phyloP scores from a whole-genome alignment of 1,139 yeast genomes.

The Geotrichum candidum region DNA sequence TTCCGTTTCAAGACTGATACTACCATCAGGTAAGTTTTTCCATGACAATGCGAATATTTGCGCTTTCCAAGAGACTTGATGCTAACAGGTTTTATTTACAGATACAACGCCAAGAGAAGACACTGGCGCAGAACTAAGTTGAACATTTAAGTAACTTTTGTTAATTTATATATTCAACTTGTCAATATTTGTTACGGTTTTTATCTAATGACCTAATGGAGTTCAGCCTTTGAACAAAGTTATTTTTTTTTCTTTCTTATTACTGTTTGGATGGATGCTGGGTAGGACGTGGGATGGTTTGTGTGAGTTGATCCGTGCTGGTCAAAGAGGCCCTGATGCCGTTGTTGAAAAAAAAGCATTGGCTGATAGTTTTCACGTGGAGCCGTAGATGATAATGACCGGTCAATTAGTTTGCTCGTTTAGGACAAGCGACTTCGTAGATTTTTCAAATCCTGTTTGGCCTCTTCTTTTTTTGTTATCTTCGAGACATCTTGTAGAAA shows the following conservation, averaged over 20 bases:
- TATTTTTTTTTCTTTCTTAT: background rate
- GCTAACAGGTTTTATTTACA: conserved; percentile 12
- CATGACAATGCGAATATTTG: background rate
- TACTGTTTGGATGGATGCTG: background rate
- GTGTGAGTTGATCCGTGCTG: background rate
- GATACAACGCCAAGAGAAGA: conserved; percentile 99
- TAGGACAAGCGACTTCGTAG: background rate
- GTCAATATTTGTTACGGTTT: conserved; percentile 6
- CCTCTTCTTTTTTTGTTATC: background rate
- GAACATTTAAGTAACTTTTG: conserved; percentile 61
- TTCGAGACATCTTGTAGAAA: background rate
- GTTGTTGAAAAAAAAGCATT: background rate
- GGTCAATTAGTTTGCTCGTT: background rate
- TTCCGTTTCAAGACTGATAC: conserved; percentile 97
- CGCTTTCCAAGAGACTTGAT: background rate
- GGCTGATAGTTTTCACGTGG: background rate
- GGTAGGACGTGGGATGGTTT: background rate
- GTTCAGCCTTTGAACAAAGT: background rate
- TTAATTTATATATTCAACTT: conserved; percentile 3
- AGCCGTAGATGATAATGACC: background rate
- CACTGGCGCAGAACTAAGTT: conserved; percentile 99
- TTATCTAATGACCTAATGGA: conserved; percentile 7
- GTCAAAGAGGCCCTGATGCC: background rate
- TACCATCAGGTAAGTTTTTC: conserved; percentile 59
- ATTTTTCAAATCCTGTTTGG: background rate